These are phyloP conservation scores for Secale cereale DNA, from an alignment of 176 grass and related monocot genomes.

Conservation along the genomic window DNA sequence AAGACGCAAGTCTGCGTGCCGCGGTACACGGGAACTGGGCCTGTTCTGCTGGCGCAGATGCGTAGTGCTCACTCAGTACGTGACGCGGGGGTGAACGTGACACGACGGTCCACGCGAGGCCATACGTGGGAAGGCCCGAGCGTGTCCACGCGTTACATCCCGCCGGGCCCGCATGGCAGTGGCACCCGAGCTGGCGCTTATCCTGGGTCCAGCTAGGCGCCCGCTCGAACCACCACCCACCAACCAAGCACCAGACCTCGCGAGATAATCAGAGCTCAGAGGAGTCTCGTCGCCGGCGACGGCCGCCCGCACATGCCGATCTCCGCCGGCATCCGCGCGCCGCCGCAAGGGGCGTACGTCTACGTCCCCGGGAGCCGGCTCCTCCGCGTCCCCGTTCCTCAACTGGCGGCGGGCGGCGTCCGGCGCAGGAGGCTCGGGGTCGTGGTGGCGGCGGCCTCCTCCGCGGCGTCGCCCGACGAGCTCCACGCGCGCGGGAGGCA, in stretches of 20 bases:
- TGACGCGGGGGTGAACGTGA: not conserved
- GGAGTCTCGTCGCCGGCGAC: conserved; percentile 8
- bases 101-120: not conserved
- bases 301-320: conserved; percentile 23
- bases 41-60: not conserved
- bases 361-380: not conserved
- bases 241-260: not conserved
- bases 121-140: not conserved
- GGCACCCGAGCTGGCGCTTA: not conserved
- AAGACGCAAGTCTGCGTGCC: no score
- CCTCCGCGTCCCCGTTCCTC: not conserved
- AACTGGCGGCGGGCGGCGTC: not conserved
- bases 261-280: not conserved
- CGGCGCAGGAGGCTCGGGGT: conserved; percentile 10
- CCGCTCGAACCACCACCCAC: not conserved
- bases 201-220: conserved; percentile 20
- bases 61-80: no score
- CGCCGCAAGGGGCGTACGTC: not conserved
- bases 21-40: not conserved
- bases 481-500: conserved; percentile 25
- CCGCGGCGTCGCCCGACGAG: conserved; percentile 31
- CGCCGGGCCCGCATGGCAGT: not conserved
- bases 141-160: not conserved
- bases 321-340: not conserved
- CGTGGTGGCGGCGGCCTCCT: not conserved